These are phyloP conservation scores for Pythium dissotocum DNA, from an alignment of 352 stramenopile genomes.

Conservation along the genomic window DNA sequence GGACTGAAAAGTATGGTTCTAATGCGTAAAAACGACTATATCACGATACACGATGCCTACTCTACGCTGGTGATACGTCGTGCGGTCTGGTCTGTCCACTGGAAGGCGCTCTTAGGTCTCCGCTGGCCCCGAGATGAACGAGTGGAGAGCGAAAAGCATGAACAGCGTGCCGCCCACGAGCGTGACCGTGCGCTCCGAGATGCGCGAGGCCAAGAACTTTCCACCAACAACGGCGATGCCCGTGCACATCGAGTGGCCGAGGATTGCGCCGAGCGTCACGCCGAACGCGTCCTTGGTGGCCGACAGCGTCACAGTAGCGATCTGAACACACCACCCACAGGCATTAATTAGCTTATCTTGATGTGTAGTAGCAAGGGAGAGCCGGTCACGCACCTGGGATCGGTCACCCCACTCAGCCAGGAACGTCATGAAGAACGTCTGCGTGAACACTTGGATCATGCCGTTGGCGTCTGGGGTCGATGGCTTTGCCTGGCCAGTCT, in stretches of 20 bases:
- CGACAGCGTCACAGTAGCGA: slow-evolving; percentile 98
- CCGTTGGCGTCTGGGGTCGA: slow-evolving; percentile 31
- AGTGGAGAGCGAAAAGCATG: slow-evolving; percentile 96
- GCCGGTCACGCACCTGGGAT: slow-evolving; percentile 67
- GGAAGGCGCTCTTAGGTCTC: slow-evolving; percentile 16
- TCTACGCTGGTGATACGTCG: neutral
- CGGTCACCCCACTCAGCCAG: slow-evolving; percentile 99
- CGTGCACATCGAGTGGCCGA: slow-evolving; percentile 98
- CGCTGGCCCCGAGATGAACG: slow-evolving; percentile 88
- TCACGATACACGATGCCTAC: neutral
- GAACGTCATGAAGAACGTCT: slow-evolving; percentile 98
- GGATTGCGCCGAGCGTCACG: slow-evolving; percentile 95
- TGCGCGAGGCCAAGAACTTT: slow-evolving; percentile 96
- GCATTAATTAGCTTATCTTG: neutral
- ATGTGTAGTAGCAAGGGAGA: neutral
- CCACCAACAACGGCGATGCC: slow-evolving; percentile 96
- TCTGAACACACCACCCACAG: slow-evolving; percentile 40
- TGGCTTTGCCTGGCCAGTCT: slow-evolving; percentile 32
- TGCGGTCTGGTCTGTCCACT: no score
- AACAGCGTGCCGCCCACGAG: slow-evolving; percentile 96
- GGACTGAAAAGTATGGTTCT: neutral
- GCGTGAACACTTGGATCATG: slow-evolving; percentile 90
- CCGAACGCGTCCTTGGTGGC: slow-evolving; percentile 94
- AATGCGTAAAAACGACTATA: neutral
- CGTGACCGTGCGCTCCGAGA: slow-evolving; percentile 97